Conservation (phyloP, 2,329 filamentous ascomycete species). For the Dactylellina parvicollis region DNA sequence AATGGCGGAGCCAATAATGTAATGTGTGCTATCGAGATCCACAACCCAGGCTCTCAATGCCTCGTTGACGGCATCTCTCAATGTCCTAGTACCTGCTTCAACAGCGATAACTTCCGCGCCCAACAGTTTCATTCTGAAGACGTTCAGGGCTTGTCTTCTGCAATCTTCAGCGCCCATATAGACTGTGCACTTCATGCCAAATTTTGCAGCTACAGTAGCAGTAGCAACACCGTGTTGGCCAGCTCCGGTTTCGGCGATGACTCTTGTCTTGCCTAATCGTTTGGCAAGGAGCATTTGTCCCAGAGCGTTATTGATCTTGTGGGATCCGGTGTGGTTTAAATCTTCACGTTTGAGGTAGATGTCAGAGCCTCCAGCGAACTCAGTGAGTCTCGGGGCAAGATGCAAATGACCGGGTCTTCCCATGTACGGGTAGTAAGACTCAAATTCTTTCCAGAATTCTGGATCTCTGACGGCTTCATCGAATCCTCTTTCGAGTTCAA, state of each 20-base stretch:
- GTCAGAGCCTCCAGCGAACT: slow-evolving; percentile 88
- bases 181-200: slow-evolving; percentile 96
- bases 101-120: slow-evolving; percentile 93
- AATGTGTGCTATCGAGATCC: slow-evolving; percentile 91
- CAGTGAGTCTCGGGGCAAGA: slow-evolving; percentile 84
- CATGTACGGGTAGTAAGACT: slow-evolving; percentile 97
- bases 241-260: slow-evolving; percentile 97
- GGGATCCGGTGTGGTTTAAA: slow-evolving; percentile 94
- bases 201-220: slow-evolving; percentile 96
- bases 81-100: slow-evolving; percentile 78
- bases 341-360: slow-evolving; percentile 99
- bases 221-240: slow-evolving; percentile 98
- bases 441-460: slow-evolving; percentile 95
- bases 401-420: slow-evolving; percentile 92
- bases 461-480: slow-evolving; percentile 85
- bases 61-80: slow-evolving; percentile 62
- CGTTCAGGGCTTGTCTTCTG: slow-evolving; percentile 92
- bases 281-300: slow-evolving; percentile 89
- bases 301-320: slow-evolving; percentile 99
- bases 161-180: slow-evolving; percentile 99
- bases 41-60: slow-evolving; percentile 94
- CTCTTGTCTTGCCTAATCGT: slow-evolving; percentile 90
- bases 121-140: slow-evolving; percentile 97
- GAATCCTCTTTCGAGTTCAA: slow-evolving; percentile 90
- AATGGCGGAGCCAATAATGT: slow-evolving; percentile 97